Base-by-base conservation (phyloP, 1,284 basidiomycete species). In the Puccinia hordei region DNA sequence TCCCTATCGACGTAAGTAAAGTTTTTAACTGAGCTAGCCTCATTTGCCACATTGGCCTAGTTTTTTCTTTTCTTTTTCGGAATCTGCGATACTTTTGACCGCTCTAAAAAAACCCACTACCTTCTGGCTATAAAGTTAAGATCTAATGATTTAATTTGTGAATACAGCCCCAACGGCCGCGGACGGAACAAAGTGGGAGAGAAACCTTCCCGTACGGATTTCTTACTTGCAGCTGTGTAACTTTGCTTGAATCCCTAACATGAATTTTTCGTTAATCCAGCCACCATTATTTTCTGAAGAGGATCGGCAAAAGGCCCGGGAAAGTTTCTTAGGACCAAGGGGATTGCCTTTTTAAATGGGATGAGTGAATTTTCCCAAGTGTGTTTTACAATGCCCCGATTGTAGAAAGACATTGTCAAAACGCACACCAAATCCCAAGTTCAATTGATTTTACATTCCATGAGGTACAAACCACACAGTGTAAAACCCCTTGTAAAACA, bases 1-100 rank as follows among this genome's bases (percentile, higher is more conserved):
- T 80, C 85, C 85, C 13, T 84, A 85, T 81, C 79, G 83, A 71
- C 83, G 84, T 85, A 66, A 73, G 83, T 81, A 2, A 22, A n/a
- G n/a, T 41, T 1, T 46, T 22, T 12, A n/a, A 27, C n/a, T 53
- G 59, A 33, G 51, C 65, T 33, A 1, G 15, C 65, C 22, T 61
- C 41, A 3, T 61, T 12, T 33, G 8, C 8, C 30, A 19, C 27
- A 15, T 24, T 24, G 27, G 10, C 17, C 12, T 19, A 61, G 17
- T 24, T 38, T 59, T 55, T 22, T 24, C n/a, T n/a, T n/a, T n/a
- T n/a, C 41, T 65, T 17, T 22, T 63, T 30, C 13, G 49, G 22
- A 22, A 15, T 24, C 41, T 19, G 5, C n/a, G 19, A 41, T 59
- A 59, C 22, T 15, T 12, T 12, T 41, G 38, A 12, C 38, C 38